Base-by-base conservation (phyloP, 139 green algal genomes). In the Pedinophyceae sp. region DNA sequence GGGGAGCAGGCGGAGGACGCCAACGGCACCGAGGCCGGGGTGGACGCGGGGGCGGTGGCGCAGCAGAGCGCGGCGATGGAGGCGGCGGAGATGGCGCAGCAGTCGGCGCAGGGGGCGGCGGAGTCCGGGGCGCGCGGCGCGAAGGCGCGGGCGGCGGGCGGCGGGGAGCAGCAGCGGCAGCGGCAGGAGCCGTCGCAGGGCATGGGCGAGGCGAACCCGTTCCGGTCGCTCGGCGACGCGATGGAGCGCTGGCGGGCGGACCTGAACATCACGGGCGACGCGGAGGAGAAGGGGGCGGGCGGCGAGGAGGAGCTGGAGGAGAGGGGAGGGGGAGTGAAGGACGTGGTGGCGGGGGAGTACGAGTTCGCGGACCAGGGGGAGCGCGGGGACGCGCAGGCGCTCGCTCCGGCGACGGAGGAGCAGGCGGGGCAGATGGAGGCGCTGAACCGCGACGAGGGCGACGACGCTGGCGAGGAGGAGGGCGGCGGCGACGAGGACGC, bases 191-290 rank as follows among this genome's bases (percentile, higher is more conserved):
- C 55, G 26, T 41, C 47, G 40, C 53, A 55, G n/a, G 24, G 13
- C 17, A 30, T 50, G 25, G 23, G 55, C 19, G 60, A 80, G 27
- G 60, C 77, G 39, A 92, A 93, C 64, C 84, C 84, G 19, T 74
- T 83, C 29, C 68, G 79, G 22, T 62, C 49, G 57, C 52, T 84
- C 13, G 80, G 82, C 6, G 67, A 76, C 56, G 84, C 82, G 13
- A 25, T 89, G 66, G 77, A 92, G 71, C 55, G 69, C 0, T 94
- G 84, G 84, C 54, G 70, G 3, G 70, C 68, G 2, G 58, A 80
- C 15, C 62, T 91, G 43, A 65, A 65, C 23, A 74, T 94, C 26
- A 29, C 62, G 18, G 65, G 77, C n/a, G 79, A 86, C 48, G 69
- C 74, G 0, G 17, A 50, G 43, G 43, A 22, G 19, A 22, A 50